Conservation (phyloP, 2,329 filamentous ascomycete genomes). For the Diaporthe citri region DNA sequence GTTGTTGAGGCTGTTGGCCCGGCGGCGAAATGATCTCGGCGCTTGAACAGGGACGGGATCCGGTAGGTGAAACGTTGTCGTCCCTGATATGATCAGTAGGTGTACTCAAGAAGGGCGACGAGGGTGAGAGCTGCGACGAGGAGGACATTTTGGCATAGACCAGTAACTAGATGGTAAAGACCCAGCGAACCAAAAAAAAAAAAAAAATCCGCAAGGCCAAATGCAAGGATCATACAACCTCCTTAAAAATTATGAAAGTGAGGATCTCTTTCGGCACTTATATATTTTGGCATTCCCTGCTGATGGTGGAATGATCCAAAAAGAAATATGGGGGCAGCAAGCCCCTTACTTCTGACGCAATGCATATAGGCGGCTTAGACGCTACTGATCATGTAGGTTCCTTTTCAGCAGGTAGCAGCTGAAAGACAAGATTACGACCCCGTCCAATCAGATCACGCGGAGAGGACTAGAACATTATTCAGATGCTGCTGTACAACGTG, state of each 20-base stretch:
- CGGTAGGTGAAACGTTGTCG: background rate
- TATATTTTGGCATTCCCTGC: background rate
- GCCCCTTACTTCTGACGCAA: background rate
- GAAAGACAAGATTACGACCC: background rate
- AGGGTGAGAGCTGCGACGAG: background rate
- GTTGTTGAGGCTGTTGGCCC: background rate
- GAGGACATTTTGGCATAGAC: background rate
- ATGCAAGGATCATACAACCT: background rate
- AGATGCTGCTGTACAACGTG: no score
- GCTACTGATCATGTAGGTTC: background rate
- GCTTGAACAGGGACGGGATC: background rate
- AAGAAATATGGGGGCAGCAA: fast-evolving
- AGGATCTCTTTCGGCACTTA: background rate
- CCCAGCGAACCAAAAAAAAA: fast-evolving
- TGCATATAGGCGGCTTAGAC: background rate
- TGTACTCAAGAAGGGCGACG: background rate
- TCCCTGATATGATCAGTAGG: background rate
- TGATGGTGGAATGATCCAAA: no score
- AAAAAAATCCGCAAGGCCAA: fast-evolving
- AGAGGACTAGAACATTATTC: no score
- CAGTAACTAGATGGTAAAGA: background rate
- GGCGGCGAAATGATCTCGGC: background rate
- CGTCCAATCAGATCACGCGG: no score
- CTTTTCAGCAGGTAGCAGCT: background rate
- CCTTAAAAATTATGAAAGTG: background rate